Base-by-base conservation (phyloP, 768 basidiomycete genomes). In the Leccinum rimulosum region DNA sequence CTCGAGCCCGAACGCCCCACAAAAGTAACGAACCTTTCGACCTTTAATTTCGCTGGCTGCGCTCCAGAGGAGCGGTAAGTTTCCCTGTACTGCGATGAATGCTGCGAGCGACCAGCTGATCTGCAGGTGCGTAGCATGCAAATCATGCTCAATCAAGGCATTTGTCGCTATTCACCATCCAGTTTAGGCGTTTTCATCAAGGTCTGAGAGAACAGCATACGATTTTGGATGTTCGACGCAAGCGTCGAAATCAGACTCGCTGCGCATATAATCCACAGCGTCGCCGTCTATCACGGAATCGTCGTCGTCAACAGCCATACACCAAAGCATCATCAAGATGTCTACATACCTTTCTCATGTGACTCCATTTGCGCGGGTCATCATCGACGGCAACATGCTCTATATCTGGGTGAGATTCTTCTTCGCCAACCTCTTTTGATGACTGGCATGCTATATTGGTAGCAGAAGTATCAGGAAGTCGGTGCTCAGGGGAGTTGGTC, bases 11-110 rank as follows among this genome's bases (percentile, higher is more conserved):
- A 15, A 17, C 33, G 48, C 35, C 19, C 10, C 19, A 27, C 17
- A 5, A 35, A 35, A 31, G 17, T 8, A 30, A 69, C 78, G 22
- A 61, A 85, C 85, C 77, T 85, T 91, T 55, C 91, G 77, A 8
- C 91, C 91, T 66, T 84, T 85, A 33, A 93, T 81, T 71, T 93
- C 91, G 56, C 86, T 87, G 27, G 87, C 73, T 0, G 84, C 80
- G 55, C 79, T 82, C 90, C 91, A 91, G 4, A 87, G 36, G 11
- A 89, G 65, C 0, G 91, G 91, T 55, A 85, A 72, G 11, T 75
- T 70, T 3, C 91, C 91, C 70, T 93, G 91, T 11, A 89, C 65
- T 3, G 86, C 73, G 58, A 91, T 88, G 70, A 89, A 93, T n/a
- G 87, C 60, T 0, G 89, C 86, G 14, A 92, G 74, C 59, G 82